Conservation (phyloP, 257 asterid genomes). For the Paraleonurus japonicus region DNA sequence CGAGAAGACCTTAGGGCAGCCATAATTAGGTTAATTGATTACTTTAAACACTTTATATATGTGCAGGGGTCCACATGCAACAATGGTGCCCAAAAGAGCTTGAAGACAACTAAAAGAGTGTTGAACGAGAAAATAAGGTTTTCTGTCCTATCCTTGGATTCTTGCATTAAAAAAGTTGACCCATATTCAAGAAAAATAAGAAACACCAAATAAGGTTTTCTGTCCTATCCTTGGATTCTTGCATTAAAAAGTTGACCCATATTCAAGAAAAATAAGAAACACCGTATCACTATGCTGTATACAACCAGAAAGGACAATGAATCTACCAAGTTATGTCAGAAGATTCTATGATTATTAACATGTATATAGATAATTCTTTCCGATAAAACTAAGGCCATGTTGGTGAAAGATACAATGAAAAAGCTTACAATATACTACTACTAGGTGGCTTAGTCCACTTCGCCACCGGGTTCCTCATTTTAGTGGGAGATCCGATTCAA, state of each 20-base stretch:
- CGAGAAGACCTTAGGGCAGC: neutral
- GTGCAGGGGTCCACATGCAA: neutral
- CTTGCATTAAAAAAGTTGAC: constrained; percentile 8
- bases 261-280: neutral
- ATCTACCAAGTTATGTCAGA: neutral
- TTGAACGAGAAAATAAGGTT: neutral
- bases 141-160: neutral
- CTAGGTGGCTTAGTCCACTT: too few relatives aligned
- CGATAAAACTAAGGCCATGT: constrained; percentile 8
- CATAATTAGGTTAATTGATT: neutral
- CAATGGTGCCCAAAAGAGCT: constrained; percentile 1
- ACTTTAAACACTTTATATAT: neutral
- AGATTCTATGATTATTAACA: neutral
- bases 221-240: constrained; percentile 13
- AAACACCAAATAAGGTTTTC: neutral
- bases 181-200: neutral
- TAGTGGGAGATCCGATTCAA: too few relatives aligned
- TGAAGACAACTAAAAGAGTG: neutral
- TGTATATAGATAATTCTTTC: neutral
- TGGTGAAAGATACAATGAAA: constrained; percentile 1
- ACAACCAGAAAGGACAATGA: neutral
- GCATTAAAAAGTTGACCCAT: neutral
- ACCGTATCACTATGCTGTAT: neutral
- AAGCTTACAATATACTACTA: too few relatives aligned
- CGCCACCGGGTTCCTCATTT: too few relatives aligned